Evolutionary conservation across 441 rosid genomes (phyloP).

Genomic region (Mallotus repandus): DNA sequence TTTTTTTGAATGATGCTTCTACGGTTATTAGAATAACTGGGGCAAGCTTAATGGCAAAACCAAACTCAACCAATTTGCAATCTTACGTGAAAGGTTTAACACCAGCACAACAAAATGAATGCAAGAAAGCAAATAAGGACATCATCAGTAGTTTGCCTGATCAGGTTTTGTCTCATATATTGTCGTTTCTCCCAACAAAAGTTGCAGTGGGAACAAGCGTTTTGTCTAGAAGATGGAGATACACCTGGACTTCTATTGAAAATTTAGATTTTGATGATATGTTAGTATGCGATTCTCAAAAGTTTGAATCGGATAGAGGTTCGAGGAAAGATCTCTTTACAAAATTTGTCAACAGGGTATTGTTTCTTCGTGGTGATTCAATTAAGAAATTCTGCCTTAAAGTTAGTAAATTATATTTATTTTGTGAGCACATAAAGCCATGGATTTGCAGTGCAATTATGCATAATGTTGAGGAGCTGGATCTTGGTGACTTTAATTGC

Average conservation of each 20-base stretch:
- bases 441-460: conserved; percentile 9
- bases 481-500: neutral
- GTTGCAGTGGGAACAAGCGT: conserved; percentile 7
- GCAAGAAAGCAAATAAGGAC: neutral
- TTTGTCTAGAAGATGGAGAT: conserved; percentile 3
- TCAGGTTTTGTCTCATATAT: neutral
- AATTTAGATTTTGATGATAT: neutral
- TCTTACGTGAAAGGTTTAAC: no score
- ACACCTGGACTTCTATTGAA: neutral
- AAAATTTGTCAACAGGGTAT: neutral
- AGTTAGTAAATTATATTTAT: neutral
- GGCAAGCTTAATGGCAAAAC: neutral
- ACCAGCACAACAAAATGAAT: neutral
- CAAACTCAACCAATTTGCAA: neutral
- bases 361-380: neutral
- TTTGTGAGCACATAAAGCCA: no score
- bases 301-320: no score
- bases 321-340: neutral
- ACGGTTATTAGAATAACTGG: neutral
- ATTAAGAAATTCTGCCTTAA: neutral
- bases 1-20: no score
- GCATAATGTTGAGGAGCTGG: neutral
- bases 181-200: conserved; percentile 5
- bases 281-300: no score
- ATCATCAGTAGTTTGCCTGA: neutral